phyloP scores from a whole-genome alignment of 1,284 basidiomycete genomes.

The Leucoagaricus sp. region DNA sequence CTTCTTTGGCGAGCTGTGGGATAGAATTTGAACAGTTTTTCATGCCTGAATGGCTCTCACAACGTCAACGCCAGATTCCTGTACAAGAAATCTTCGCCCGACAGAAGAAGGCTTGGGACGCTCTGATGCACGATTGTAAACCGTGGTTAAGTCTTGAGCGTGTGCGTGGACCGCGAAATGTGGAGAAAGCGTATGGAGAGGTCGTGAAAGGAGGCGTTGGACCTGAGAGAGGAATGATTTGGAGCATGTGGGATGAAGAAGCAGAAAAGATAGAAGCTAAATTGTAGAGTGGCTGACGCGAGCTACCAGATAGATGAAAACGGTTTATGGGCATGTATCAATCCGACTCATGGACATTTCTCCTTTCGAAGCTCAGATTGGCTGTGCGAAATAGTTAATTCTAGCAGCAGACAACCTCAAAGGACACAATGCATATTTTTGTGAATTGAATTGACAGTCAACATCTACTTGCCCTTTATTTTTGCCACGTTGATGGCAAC shows the following conservation, averaged over 20 bases:
- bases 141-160: constrained; percentile 54
- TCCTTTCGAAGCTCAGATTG: too few relatives aligned
- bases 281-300: too few relatives aligned
- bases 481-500: too few relatives aligned
- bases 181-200: constrained; percentile 48
- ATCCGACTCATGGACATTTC: too few relatives aligned
- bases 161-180: constrained; percentile 44
- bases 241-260: constrained; percentile 60
- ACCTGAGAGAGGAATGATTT: constrained; percentile 56
- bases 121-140: constrained; percentile 52
- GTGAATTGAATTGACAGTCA: too few relatives aligned
- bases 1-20: background rate
- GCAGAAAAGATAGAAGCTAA: background rate
- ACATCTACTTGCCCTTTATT: too few relatives aligned
- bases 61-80: constrained; percentile 48
- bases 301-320: too few relatives aligned
- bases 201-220: constrained; percentile 45
- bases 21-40: constrained; percentile 52
- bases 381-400: too few relatives aligned
- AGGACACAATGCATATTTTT: too few relatives aligned
- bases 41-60: constrained; percentile 63
- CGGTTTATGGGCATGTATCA: too few relatives aligned
- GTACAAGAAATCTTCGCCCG: constrained; percentile 44
- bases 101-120: constrained; percentile 56
- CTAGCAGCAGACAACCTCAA: too few relatives aligned